Evolutionary conservation across 306 rosid genomes (phyloP).

Genomic region (Glycine soja): DNA sequence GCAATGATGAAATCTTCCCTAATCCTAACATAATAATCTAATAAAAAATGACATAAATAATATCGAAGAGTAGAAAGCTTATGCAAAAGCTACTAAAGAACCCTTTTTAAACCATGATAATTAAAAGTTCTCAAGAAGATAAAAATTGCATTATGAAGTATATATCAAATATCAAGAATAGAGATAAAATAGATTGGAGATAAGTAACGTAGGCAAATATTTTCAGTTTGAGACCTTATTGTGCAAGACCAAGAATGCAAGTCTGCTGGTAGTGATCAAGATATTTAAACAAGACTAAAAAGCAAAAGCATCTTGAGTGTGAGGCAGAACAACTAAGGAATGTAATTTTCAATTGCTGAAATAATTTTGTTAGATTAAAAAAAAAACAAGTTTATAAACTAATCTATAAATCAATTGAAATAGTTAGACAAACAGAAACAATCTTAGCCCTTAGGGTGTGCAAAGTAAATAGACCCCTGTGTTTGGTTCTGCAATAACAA

Average conservation of each 20-base stretch:
- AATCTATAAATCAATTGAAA: too few relatives aligned
- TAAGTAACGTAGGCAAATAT: too few relatives aligned
- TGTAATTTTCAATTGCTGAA: too few relatives aligned
- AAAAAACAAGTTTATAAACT: too few relatives aligned
- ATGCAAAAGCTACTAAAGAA: not conserved
- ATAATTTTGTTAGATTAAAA: too few relatives aligned
- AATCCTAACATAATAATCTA: not conserved
- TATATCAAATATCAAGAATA: slow-evolving; percentile 37
- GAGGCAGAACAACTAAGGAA: slow-evolving; percentile 53
- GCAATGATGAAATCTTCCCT: slow-evolving; percentile 35
- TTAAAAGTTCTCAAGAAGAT: not conserved
- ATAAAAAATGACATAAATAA: not conserved
- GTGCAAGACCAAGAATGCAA: slow-evolving; percentile 63
- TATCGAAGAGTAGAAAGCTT: not conserved
- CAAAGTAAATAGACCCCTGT: too few relatives aligned
- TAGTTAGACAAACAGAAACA: too few relatives aligned
- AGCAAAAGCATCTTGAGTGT: slow-evolving; percentile 63
- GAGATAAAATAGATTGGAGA: slow-evolving; percentile 79
- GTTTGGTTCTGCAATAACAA: too few relatives aligned
- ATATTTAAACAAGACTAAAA: slow-evolving; percentile 50
- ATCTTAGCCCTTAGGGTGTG: too few relatives aligned
- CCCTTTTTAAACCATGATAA: not conserved
- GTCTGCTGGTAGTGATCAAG: slow-evolving; percentile 41
- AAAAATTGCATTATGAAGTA: not conserved
- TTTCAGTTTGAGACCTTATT: slow-evolving; percentile 59